Evolutionary conservation across 345 rosid genomes (phyloP).

Genomic region (Salix dunnii): DNA sequence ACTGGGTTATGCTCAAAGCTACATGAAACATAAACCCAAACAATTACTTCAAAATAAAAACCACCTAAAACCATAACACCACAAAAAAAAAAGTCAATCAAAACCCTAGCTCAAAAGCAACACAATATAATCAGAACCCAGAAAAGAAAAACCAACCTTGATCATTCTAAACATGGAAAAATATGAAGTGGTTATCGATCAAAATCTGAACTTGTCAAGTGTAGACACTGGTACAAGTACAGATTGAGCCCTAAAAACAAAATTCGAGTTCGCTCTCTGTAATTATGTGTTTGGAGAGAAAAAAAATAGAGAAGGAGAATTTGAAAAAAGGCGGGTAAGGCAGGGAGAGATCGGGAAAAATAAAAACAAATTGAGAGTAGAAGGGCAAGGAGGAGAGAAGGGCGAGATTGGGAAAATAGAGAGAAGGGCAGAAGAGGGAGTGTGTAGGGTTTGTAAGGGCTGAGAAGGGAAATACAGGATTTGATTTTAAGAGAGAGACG

Average conservation of each 20-base stretch:
- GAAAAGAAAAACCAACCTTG: not conserved
- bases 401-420: slow-evolving; percentile 17
- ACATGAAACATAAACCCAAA: not conserved
- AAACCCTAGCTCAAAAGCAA: slow-evolving; percentile 8
- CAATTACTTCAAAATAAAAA: not conserved
- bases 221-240: not conserved
- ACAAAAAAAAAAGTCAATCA: not conserved
- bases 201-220: slow-evolving; percentile 4
- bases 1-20: not conserved
- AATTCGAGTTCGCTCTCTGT: not conserved
- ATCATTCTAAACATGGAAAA: not conserved
- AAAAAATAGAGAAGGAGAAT: not conserved
- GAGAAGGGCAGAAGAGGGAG: slow-evolving; percentile 30
- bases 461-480: slow-evolving; percentile 19
- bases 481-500: not conserved
- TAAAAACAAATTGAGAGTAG: not conserved
- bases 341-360: slow-evolving; percentile 27
- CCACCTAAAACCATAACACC: not conserved
- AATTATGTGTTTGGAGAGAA: not conserved
- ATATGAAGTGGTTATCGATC: not conserved
- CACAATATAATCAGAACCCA: not conserved
- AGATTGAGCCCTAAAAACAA: not conserved
- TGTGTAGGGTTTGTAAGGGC: slow-evolving; percentile 10
- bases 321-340: slow-evolving; percentile 27
- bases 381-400: slow-evolving; percentile 1